Percentiles rank a stretch among this genome's conserved stretches.
Conservation (phyloP, 2,329 filamentous ascomycete genomes). For the Cladosporium colombiae region DNA sequence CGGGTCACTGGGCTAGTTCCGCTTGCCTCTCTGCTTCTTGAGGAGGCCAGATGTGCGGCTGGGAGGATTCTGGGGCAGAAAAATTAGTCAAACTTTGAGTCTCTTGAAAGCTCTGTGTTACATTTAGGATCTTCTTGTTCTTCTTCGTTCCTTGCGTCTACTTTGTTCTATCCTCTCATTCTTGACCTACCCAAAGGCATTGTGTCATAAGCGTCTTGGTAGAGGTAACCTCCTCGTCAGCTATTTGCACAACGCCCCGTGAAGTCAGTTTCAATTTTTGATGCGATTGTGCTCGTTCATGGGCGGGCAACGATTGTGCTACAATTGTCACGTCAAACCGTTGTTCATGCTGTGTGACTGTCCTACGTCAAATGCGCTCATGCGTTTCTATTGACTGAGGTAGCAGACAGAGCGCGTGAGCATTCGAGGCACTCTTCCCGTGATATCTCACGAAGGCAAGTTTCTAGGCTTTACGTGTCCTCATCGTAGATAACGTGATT, state of each 20-base stretch:
- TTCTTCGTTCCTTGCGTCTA: background rate
- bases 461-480: background rate
- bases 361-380: background rate
- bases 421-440: background rate
- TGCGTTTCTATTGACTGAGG: background rate
- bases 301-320: background rate
- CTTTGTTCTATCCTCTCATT: background rate
- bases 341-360: background rate
- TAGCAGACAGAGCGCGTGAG: background rate
- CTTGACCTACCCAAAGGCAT: background rate
- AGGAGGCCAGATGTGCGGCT: background rate
- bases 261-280: background rate
- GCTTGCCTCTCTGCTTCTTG: background rate
- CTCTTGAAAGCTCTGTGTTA: conserved; percentile 12
- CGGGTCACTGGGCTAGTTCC: conserved; percentile 1
- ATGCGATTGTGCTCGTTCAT: background rate
- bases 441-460: background rate
- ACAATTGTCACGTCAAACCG: background rate
- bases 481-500: background rate
- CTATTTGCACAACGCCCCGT: background rate
- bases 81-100: conserved; percentile 1
- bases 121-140: conserved; percentile 4
- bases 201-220: background rate
- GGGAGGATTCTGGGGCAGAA: conserved; percentile 5
- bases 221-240: background rate